Percentiles rank a stretch among this genome's conserved stretches.
Evolutionary conservation across 2,329 filamentous ascomycete genomes (phyloP).

Genomic region (Alternaria brassicae): DNA sequence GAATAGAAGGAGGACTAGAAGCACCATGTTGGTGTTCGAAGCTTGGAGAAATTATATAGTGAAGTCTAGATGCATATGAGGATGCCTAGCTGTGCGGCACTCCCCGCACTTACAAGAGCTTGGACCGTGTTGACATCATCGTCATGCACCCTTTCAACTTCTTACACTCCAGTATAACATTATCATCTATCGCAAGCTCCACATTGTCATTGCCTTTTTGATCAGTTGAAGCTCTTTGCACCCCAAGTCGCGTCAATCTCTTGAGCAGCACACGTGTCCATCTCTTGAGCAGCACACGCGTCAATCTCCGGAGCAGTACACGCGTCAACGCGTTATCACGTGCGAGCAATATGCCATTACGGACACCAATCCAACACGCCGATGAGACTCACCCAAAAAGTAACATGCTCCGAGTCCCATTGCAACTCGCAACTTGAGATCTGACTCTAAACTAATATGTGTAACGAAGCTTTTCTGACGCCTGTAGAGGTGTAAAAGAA

Average conservation of each 20-base stretch:
- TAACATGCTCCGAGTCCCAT: not conserved
- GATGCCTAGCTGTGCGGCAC: not conserved
- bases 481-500: not conserved
- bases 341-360: not conserved
- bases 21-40: slow-evolving; percentile 21
- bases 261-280: not conserved
- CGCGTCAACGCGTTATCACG: not conserved
- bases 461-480: not conserved
- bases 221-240: not conserved
- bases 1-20: slow-evolving; percentile 13
- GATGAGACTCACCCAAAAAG: not conserved
- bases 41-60: slow-evolving; percentile 6
- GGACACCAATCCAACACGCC: not conserved
- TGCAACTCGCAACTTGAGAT: not conserved
- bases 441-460: not conserved
- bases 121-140: slow-evolving; percentile 4
- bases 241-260: no score
- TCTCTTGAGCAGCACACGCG: not conserved
- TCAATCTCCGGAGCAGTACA: no score
- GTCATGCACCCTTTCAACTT: not conserved
- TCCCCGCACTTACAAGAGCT: slow-evolving; percentile 4
- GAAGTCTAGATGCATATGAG: not conserved
- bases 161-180: not conserved
- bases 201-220: not conserved
- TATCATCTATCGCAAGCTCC: not conserved